Base-by-base conservation (phyloP, 2,329 filamentous ascomycete genomes). In the Colletotrichum camelliae region DNA sequence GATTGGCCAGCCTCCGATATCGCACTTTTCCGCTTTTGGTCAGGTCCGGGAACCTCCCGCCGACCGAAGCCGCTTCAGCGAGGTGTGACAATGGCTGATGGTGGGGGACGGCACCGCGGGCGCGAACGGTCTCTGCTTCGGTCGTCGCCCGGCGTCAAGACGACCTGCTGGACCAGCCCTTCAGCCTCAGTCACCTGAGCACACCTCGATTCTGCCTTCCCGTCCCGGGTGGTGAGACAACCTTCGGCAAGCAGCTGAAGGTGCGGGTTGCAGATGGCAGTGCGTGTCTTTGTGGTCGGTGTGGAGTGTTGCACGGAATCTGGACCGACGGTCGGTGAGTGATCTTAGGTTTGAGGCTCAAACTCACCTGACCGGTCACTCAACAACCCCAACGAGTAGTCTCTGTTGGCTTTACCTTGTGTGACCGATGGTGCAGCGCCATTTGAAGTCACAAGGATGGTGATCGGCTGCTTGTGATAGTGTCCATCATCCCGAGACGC, bases 1-100 rank as follows among this genome's bases (percentile, higher is more conserved):
- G 48, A 69, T 76, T 76, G 74, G 74, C 58, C 31, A 69, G 58
- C 55, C 58, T 72, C 67, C 57, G 67, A 65, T 52, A 61, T 77
- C 57, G 67, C 75, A 57, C 64, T 39, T 75, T 77, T 62, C 71
- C 66, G 62, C 35, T 77, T 75, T 58, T n/a, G 75, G 70, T 48
- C 57, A 71, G 66, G 43, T 13, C 58, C 43, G 39, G 55, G 55
- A 58, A 58, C 55, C 55, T 62, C 67, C 58, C 75, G 74, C 58
- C 39, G 61, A 65, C 70, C 55, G 71, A 71, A 60, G 68, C 69
- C 61, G 74, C 72, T 61, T 65, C 58, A 76, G 62, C 70, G 70
- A 74, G 65, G 65, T 74, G 64, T 74, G 70, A 74, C 74, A n/a
- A 65, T 67, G 74, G 35, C 12, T 31, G 4, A 67, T 57, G 48